Conservation (phyloP, 176 grass and related monocot genomes). For the Typha latifolia region DNA sequence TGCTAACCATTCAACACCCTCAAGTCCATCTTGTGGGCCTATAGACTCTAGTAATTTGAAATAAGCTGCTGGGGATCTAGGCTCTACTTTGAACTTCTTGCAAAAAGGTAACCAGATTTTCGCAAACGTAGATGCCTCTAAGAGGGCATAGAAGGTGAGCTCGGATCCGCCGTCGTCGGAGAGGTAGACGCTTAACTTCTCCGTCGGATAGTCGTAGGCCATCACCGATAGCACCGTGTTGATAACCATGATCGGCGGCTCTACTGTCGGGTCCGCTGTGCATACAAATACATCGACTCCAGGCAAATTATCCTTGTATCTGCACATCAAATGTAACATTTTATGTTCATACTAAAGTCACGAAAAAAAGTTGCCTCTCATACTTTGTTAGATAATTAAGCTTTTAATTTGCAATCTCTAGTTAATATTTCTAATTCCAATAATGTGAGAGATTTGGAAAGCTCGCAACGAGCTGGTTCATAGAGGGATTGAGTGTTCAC, state of each 20-base stretch:
- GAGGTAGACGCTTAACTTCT: conserved; percentile 64
- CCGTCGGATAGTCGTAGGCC: conserved; percentile 61
- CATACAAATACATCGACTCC: conserved; percentile 72
- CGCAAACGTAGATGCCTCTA: conserved; percentile 63
- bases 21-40: conserved; percentile 11
- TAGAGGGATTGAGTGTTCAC: no score
- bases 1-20: conserved; percentile 28
- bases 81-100: conserved; percentile 46
- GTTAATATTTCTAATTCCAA: no score
- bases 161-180: conserved; percentile 55
- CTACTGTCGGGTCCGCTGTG: conserved; percentile 45
- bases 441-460: no score
- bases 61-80: conserved; percentile 58
- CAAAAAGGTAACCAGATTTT: conserved; percentile 70
- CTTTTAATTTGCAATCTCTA: no score
- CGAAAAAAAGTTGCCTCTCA: no score
- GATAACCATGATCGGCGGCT: conserved; percentile 64
- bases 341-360: not conserved
- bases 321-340: conserved; percentile 14
- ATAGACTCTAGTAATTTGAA: conserved; percentile 24
- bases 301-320: conserved; percentile 25
- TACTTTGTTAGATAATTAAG: no score
- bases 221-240: conserved; percentile 64
- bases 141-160: conserved; percentile 44
- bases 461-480: no score